A percentile compares a stretch with the other conserved stretches of the same genome.
These are phyloP conservation scores for Nannochloropsis limnetica DNA, from an alignment of 352 stramenopile genomes.

Conservation along the genomic window DNA sequence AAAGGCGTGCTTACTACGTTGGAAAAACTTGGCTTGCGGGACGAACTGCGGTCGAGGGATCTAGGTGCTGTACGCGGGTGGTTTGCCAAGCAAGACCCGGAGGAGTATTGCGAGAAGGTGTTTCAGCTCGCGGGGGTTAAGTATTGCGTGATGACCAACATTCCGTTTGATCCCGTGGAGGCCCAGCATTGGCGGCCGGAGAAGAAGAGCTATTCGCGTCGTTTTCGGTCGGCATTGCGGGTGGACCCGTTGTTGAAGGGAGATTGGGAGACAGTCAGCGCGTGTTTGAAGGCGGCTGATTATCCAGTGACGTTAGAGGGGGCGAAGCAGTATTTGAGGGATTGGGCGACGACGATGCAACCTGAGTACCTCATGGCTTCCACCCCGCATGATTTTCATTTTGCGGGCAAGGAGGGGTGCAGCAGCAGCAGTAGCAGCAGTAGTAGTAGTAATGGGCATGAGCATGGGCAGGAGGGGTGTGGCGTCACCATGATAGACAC, in stretches of 20 bases:
- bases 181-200: conserved; percentile 43
- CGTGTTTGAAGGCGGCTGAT: conserved; percentile 51
- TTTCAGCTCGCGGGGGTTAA: conserved; percentile 47
- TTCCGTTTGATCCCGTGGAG: conserved; percentile 67
- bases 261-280: conserved; percentile 66
- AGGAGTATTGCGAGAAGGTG: conserved; percentile 60
- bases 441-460: conserved; percentile 18
- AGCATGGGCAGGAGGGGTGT: neutral
- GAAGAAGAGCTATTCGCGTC: conserved; percentile 41
- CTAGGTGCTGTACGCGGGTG: conserved; percentile 69
- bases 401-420: conserved; percentile 48
- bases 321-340: conserved; percentile 66
- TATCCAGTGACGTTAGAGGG: conserved; percentile 67
- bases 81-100: conserved; percentile 65
- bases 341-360: conserved; percentile 80
- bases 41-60: conserved; percentile 63
- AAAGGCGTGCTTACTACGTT: conserved; percentile 77
- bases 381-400: conserved; percentile 75
- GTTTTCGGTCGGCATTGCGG: conserved; percentile 75
- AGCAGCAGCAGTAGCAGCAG: conserved; percentile 6
- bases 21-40: conserved; percentile 62
- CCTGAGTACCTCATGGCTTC: conserved; percentile 87
- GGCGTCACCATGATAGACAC: conserved; percentile 52
- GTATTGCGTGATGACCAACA: conserved; percentile 89
- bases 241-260: conserved; percentile 78